phyloP scores from a whole-genome alignment of 1,284 basidiomycete species.

The Macrocystidia cucumis region DNA sequence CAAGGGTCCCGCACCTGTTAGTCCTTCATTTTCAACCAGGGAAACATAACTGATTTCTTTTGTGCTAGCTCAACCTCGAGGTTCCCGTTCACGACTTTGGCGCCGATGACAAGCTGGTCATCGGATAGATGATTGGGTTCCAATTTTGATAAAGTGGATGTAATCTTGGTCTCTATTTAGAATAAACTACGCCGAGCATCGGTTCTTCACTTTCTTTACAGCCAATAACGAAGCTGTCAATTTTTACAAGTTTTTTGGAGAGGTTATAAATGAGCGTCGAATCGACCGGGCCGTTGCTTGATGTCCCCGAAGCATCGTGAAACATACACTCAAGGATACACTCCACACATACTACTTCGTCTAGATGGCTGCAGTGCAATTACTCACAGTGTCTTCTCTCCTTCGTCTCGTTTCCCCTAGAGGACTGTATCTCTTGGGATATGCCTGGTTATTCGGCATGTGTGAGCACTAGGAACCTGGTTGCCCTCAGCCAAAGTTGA shows the following conservation, averaged over 20 bases:
- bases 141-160: too few relatives aligned
- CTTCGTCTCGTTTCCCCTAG: constrained; percentile 32
- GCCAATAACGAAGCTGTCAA: too few relatives aligned
- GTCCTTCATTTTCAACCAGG: constrained; percentile 16
- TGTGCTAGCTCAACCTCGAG: constrained; percentile 82
- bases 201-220: too few relatives aligned
- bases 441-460: constrained; percentile 62
- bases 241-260: neutral
- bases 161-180: too few relatives aligned
- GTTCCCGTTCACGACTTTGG: constrained; percentile 86
- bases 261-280: neutral
- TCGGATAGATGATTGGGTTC: constrained; percentile 58
- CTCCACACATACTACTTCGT: neutral
- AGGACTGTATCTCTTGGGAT: constrained; percentile 48
- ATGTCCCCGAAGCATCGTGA: neutral
- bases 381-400: constrained; percentile 33
- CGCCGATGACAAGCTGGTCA: constrained; percentile 80
- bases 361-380: constrained; percentile 25
- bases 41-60: neutral
- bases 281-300: neutral
- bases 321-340: constrained; percentile 1
- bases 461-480: constrained; percentile 35
- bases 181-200: too few relatives aligned
- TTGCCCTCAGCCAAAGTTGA: constrained; percentile 5
- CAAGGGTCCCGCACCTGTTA: constrained; percentile 90